Percentiles rank a stretch among this genome's conserved stretches.
Conservation (phyloP, 768 basidiomycete species). For the Amyloporia xantha region DNA sequence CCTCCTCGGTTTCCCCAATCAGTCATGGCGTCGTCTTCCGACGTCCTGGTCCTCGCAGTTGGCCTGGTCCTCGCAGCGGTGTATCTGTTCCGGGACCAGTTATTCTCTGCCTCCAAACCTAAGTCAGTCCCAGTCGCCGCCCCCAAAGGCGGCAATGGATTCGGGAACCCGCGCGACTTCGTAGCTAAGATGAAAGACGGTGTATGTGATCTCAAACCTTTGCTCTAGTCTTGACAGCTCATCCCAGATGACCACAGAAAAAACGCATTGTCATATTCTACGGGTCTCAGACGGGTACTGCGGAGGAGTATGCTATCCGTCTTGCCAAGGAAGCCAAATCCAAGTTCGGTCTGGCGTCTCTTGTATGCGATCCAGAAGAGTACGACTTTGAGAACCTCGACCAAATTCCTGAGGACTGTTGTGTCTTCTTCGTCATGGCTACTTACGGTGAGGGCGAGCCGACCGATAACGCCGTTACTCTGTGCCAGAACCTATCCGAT, state of each 20-base stretch:
- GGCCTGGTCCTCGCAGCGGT: conserved; percentile 70
- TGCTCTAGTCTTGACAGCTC: not conserved
- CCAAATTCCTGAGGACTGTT: conserved; percentile 78
- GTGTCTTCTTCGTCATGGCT: conserved; percentile 92
- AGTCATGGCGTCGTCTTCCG: conserved; percentile 63
- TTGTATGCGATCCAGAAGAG: conserved; percentile 98
- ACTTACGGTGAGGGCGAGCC: conserved; percentile 99
- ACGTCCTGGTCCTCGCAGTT: conserved; percentile 63
- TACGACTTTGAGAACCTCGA: conserved; percentile 98
- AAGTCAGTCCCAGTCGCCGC: conserved; percentile 42
- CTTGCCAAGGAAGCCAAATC: conserved; percentile 97
- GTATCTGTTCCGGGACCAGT: conserved; percentile 80
- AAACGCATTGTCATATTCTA: conserved; percentile 97
- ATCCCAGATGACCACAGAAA: conserved; percentile 48
- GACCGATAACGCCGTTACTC: conserved; percentile 92
- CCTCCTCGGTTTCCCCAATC: conserved; percentile 11
- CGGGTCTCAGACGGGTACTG: conserved; percentile 97
- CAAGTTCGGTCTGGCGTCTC: conserved; percentile 90
- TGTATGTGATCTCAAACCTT: conserved; percentile 43
- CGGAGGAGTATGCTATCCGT: conserved; percentile 96
- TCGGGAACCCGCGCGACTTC: conserved; percentile 90
- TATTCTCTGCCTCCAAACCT: conserved; percentile 63
- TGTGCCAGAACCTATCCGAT: conserved; percentile 90
- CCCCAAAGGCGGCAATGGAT: conserved; percentile 47
- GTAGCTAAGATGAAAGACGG: conserved; percentile 90